A percentile compares a stretch with the other conserved stretches of the same genome.
Evolutionary conservation across 116 monocot genomes (phyloP).

Genomic region (Thalassia testudinum): DNA sequence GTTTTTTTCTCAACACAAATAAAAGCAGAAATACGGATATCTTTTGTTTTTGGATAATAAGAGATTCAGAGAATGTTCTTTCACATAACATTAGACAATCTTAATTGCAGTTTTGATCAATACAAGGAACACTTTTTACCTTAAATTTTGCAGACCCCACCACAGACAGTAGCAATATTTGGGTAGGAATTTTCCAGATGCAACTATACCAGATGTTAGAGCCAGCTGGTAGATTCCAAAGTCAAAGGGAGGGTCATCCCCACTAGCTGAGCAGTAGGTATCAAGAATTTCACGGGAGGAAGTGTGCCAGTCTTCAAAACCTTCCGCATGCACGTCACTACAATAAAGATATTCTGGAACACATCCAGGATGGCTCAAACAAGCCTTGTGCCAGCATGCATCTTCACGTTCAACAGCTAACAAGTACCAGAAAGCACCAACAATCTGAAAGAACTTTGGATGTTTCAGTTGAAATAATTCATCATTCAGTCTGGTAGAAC

Average conservation of each 20-base stretch:
- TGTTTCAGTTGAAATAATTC: no score
- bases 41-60: no score
- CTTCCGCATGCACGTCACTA: constrained; percentile 14
- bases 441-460: constrained; percentile 48
- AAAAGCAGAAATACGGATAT: no score
- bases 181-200: constrained; percentile 51
- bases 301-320: constrained; percentile 25
- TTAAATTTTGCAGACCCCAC: constrained; percentile 92
- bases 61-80: no score
- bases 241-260: no score
- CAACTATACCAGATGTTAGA: constrained; percentile 43
- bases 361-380: constrained; percentile 19
- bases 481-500: no score
- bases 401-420: constrained; percentile 70
- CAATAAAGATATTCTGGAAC: constrained; percentile 53
- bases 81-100: no score
- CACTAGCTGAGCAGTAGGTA: no score
- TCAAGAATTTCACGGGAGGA: constrained; percentile 11
- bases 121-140: no score
- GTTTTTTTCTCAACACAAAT: no score
- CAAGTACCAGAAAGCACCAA: constrained; percentile 91
- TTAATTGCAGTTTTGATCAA: no score
- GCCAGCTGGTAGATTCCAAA: constrained; percentile 64
- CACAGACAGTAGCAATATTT: constrained; percentile 82
- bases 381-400: constrained; percentile 61